Evolutionary conservation across 306 rosid species (phyloP).

Genomic region (Biancaea sappan): DNA sequence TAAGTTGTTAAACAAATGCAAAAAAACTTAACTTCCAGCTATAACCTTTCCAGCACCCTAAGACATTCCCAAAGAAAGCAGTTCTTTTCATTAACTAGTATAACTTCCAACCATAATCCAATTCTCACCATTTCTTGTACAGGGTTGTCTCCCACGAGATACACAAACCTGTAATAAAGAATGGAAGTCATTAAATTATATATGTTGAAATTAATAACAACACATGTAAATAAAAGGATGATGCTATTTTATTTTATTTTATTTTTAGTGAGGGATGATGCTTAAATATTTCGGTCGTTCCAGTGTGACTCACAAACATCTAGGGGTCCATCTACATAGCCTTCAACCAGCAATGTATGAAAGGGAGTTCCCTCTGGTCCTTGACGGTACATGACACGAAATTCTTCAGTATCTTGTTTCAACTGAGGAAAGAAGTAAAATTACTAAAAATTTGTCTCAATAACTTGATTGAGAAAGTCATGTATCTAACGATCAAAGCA

Average conservation of each 20-base stretch:
- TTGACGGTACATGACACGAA: constrained; percentile 82
- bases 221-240: neutral
- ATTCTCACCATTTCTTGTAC: constrained; percentile 70
- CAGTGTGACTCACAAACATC: constrained; percentile 68
- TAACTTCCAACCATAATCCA: neutral
- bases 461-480: neutral
- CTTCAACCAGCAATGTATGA: constrained; percentile 80
- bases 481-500: constrained; percentile 2
- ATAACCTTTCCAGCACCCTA: constrained; percentile 6
- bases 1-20: neutral
- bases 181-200: constrained; percentile 3
- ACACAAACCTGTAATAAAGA: constrained; percentile 66
- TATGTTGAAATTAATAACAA: neutral
- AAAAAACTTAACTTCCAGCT: constrained; percentile 18
- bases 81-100: neutral
- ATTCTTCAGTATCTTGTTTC: constrained; percentile 77
- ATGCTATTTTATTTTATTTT: too few species aligned
- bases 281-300: neutral
- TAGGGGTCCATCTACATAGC: constrained; percentile 75
- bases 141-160: constrained; percentile 74
- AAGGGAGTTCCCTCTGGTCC: constrained; percentile 75
- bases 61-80: constrained; percentile 12
- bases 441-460: constrained; percentile 1
- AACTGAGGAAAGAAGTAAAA: constrained; percentile 52
- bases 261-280: too few species aligned